Evolutionary conservation across 495 filamentous ascomycete genomes (phyloP).

Genomic region (Penicillium flavigenum): DNA sequence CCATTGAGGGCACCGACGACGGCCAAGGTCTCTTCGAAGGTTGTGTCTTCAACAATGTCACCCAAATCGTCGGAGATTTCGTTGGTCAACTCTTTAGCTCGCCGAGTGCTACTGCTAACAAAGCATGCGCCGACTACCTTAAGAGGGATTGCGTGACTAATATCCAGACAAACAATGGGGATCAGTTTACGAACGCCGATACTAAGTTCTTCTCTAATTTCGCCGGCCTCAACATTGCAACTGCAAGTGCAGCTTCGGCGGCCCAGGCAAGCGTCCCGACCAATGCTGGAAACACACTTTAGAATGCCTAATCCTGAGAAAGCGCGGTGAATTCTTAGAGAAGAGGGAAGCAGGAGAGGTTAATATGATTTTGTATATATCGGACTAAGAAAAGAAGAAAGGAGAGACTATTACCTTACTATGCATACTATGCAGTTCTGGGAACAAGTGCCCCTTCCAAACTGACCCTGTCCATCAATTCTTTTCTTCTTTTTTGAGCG

Average conservation of each 20-base stretch:
- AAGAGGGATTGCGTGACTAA: neutral
- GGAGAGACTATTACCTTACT: too few species aligned
- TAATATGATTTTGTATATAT: neutral
- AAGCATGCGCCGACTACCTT: neutral
- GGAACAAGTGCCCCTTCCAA: too few species aligned
- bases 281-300: neutral
- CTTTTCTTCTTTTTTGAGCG: too few species aligned
- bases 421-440: too few species aligned
- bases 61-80: neutral
- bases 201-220: neutral
- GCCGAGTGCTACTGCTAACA: neutral
- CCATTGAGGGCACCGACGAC: conserved; percentile 11
- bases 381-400: neutral
- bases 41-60: conserved; percentile 4
- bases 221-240: neutral
- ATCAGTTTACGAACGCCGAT: neutral
- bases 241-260: neutral
- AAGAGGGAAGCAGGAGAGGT: neutral
- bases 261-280: neutral
- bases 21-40: conserved; percentile 17
- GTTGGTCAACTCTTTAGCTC: neutral
- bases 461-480: too few species aligned
- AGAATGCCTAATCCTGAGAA: neutral
- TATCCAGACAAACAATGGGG: neutral
- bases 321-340: neutral